Percentiles rank a stretch among this genome's conserved stretches.
These are phyloP conservation scores for Fusarium mexicanum DNA, from an alignment of 2,329 filamentous ascomycete species.

Conservation along the genomic window DNA sequence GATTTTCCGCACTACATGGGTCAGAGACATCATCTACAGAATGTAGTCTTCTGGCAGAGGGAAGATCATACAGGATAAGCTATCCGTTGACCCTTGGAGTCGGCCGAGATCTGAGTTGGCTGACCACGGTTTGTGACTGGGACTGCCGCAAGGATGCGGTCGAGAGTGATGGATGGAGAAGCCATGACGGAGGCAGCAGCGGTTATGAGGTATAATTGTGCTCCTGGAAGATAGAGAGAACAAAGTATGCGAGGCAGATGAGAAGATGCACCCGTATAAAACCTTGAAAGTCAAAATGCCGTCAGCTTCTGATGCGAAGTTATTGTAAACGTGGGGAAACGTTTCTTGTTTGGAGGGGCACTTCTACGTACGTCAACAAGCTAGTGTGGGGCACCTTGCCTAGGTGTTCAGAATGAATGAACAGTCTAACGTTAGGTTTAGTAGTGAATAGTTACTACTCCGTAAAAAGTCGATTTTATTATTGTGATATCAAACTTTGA, in stretches of 20 bases:
- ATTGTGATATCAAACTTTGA: not conserved
- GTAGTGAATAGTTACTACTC: not conserved
- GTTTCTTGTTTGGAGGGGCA: conserved; percentile 26
- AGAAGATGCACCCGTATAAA: not conserved
- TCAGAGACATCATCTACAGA: conserved; percentile 15
- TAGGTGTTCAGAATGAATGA: not conserved
- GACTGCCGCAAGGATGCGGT: conserved; percentile 83
- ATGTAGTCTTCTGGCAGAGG: not conserved
- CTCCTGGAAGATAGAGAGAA: not conserved
- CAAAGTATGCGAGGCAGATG: conserved; percentile 1
- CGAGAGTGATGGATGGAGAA: conserved; percentile 62
- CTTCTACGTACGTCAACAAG: not conserved
- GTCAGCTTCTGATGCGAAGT: conserved; percentile 12
- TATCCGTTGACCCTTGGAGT: conserved; percentile 89
- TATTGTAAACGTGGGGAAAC: conserved; percentile 29
- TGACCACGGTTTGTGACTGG: conserved; percentile 86
- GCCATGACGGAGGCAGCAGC: conserved; percentile 43
- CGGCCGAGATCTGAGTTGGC: conserved; percentile 87
- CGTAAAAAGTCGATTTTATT: not conserved
- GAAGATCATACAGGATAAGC: conserved; percentile 80
- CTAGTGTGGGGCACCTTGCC: conserved; percentile 24
- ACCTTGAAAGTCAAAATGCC: conserved; percentile 17
- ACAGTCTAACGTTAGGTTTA: not conserved
- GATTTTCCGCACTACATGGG: conserved; percentile 85
- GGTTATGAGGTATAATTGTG: not conserved